Evolutionary conservation across 306 rosid species (phyloP), one percentile per base, ranked within the genome.

Genomic region (Acacia acuminata): DNA sequence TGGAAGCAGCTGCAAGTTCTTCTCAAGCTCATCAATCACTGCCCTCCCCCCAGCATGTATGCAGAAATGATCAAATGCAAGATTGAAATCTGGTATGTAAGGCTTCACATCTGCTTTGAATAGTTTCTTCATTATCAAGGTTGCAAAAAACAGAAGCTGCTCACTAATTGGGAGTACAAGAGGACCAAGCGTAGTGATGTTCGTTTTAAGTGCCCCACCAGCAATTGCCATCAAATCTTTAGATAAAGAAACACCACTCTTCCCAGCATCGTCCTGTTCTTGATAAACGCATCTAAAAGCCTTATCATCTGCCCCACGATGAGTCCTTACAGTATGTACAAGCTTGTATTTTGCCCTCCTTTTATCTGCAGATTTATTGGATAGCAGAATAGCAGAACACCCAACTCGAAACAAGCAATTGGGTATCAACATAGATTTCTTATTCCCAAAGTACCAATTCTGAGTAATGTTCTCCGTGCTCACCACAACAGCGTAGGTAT

Each of bases 21-120:
- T 92, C 91, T 92, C 94, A 80, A 92, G 71, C 88, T 92, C 97
- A 85, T 92, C 97, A 66, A 92, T 92, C 82, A 90, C 97, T 11
- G 97, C 94, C 78, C 97, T 85, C 22, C 97, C 94, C 0, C 94
- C 94, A 4, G 94, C 97, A 55, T 92, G 97, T 47, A 92, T 90
- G 79, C 97, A 92, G 79, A 92, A 92, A 87, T 92, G 97, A 82
- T 92, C 92, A 30, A 92, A 92, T 0, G 97, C 97, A 32, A 92
- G 87, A 83, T 90, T 90, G 70, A 92, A 92, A 87, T 92, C 94
- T 0, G 97, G 97, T 66, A 92, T 90, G 71, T 92, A 92, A 7
- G 97, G 91, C 89, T 92, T 92, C 55, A 84, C 86, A 55, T 77
- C 78, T 32, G 85, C 84, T 44, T 88, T 89, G 25, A 87, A 69